Evolutionary conservation across 2,329 filamentous ascomycete genomes (phyloP), one percentile per base, ranked within the genome.

Genomic region (Juglanconis juglandina): DNA sequence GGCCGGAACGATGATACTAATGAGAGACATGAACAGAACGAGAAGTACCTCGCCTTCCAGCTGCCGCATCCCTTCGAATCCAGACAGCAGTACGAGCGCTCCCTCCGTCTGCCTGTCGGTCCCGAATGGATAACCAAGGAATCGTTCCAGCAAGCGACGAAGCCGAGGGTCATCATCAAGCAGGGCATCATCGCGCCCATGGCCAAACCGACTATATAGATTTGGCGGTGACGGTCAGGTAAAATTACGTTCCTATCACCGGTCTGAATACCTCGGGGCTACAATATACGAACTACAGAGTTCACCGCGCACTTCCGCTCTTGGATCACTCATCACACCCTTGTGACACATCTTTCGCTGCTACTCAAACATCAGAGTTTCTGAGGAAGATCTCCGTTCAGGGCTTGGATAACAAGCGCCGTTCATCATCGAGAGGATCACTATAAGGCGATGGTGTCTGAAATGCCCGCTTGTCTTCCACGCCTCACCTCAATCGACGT

Each of bases 111-210:
- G 66, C 95, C 95, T 1, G 86, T 98, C 63, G 95, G 95, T 1
- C 91, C 90, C 14, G 94, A 99, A 75, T 99, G 94, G 93, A 87
- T 88, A 67, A 98, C 94, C n/a, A 97, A 96, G 83, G 87, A 92
- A 78, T 92, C 90, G 13, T 95, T 95, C 82, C 93, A 98, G 79
- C 86, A 89, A 68, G 85, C 85, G 63, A 96, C 90, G 62, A 96
- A 94, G 83, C 95, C 95, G 61, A 86, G 92, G 68, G 84, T 98
- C 66, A 80, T 98, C 73, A 79, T 96, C 73, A 97, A 96, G 80
- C 91, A 93, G 77, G 95, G 95, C 51, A 82, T 96, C 66, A 92
- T 99, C 74, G 84, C 86, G 68, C 90, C 95, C 46, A 91, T 99
- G 84, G 86, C 88, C 60, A 93, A 90, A 77, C 94, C 94, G 17